These are phyloP conservation scores for Fusarium bactridioides DNA, from an alignment of 2,329 filamentous ascomycete species.

Conservation along the genomic window DNA sequence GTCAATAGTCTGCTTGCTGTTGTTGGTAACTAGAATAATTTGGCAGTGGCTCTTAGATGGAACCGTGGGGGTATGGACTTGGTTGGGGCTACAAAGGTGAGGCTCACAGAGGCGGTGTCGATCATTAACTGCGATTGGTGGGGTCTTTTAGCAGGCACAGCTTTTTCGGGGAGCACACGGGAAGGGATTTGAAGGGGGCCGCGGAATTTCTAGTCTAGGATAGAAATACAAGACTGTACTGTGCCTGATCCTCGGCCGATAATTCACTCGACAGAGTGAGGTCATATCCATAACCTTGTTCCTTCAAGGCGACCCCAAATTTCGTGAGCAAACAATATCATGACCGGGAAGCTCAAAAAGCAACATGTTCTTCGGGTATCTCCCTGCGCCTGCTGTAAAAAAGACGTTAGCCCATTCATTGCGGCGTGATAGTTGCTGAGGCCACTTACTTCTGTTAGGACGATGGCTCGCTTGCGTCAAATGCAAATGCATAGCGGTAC, in stretches of 20 bases:
- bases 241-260: accelerated
- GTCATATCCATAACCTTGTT: accelerated
- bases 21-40: accelerated
- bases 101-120: accelerated
- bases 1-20: neutral
- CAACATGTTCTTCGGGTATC: accelerated
- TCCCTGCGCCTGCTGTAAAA: accelerated
- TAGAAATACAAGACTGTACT: neutral
- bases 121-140: accelerated
- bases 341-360: neutral
- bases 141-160: too few species aligned
- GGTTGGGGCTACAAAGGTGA: accelerated
- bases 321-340: accelerated
- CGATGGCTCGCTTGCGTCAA: neutral
- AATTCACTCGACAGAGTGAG: too few species aligned
- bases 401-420: neutral
- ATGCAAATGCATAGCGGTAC: neutral
- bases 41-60: accelerated
- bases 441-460: accelerated
- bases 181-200: accelerated
- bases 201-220: neutral
- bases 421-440: accelerated
- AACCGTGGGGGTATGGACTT: accelerated
- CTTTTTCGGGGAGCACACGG: too few species aligned
- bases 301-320: too few species aligned